phyloP scores from a whole-genome alignment of 495 filamentous ascomycete species.

The Aspergillus indologenus region DNA sequence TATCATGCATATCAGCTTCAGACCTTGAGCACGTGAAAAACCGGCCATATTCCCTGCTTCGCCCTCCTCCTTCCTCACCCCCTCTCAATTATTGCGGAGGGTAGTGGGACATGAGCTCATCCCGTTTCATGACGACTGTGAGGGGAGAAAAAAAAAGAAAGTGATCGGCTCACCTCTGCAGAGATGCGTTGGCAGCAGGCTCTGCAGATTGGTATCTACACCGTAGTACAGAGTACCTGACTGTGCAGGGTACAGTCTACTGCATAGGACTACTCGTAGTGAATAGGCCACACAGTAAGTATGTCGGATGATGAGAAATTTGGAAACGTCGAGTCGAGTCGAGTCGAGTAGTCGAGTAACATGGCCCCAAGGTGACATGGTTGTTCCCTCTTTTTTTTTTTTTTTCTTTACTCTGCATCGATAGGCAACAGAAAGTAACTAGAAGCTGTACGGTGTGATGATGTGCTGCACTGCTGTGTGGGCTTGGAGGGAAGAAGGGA shows the following conservation, averaged over 20 bases:
- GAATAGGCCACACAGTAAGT: not conserved
- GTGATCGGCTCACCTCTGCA: constrained; percentile 16
- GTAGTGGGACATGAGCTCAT: constrained; percentile 3
- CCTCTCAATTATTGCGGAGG: not conserved
- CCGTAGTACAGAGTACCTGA: not conserved
- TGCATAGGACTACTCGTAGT: not conserved
- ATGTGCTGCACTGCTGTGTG: not conserved
- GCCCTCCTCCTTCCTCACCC: not conserved
- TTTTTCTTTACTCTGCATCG: not conserved
- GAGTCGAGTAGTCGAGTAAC: not conserved
- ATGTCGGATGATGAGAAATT: not conserved
- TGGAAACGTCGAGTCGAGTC: not conserved
- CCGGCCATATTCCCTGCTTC: constrained; percentile 3
- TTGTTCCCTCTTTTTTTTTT: not conserved
- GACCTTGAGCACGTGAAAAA: not conserved
- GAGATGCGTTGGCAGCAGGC: constrained; percentile 23
- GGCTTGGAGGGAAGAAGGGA: not conserved
- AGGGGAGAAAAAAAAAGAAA: not conserved
- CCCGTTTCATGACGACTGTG: not conserved
- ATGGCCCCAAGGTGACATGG: not conserved
- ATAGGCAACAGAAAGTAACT: not conserved
- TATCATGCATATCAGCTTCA: not conserved
- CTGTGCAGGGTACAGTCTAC: constrained; percentile 2
- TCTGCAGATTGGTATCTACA: constrained; percentile 24
- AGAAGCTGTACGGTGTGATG: not conserved